phyloP scores from a whole-genome alignment of 164 flowering plant genomes.

The Hamamelis virginiana region DNA sequence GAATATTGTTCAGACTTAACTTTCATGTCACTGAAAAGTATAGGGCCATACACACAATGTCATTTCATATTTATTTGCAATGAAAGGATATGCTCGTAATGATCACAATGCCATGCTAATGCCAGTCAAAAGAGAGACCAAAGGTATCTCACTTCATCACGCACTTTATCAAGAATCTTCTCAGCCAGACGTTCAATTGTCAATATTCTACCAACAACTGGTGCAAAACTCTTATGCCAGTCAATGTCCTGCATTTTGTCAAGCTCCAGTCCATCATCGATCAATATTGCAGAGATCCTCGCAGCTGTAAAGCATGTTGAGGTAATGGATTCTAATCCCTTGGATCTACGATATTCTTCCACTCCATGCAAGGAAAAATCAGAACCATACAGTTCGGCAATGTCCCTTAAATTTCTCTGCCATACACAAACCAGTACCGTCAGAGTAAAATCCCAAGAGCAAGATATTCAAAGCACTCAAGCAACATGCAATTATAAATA shows the following conservation, averaged over 20 bases:
- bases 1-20: too few species aligned
- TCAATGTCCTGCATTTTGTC: conserved; percentile 69
- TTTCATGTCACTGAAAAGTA: background rate
- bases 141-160: conserved; percentile 51
- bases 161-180: conserved; percentile 71
- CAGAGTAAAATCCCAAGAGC: too few species aligned
- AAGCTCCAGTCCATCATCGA: conserved; percentile 82
- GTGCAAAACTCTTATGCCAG: conserved; percentile 62
- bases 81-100: background rate
- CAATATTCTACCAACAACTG: conserved; percentile 63
- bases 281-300: conserved; percentile 60
- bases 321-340: too few species aligned
- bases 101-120: background rate
- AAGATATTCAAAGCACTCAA: too few species aligned
- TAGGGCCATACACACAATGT: background rate
- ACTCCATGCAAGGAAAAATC: too few species aligned
- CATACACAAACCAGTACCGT: too few species aligned
- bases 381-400: too few species aligned
- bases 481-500: too few species aligned
- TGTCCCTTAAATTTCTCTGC: too few species aligned
- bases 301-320: too few species aligned
- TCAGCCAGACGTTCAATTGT: conserved; percentile 83
- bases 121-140: background rate
- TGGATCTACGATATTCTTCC: too few species aligned
- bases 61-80: background rate